These are phyloP conservation scores for Beta corolliflora DNA, from an alignment of 179 eudicot genomes.

Conservation along the genomic window DNA sequence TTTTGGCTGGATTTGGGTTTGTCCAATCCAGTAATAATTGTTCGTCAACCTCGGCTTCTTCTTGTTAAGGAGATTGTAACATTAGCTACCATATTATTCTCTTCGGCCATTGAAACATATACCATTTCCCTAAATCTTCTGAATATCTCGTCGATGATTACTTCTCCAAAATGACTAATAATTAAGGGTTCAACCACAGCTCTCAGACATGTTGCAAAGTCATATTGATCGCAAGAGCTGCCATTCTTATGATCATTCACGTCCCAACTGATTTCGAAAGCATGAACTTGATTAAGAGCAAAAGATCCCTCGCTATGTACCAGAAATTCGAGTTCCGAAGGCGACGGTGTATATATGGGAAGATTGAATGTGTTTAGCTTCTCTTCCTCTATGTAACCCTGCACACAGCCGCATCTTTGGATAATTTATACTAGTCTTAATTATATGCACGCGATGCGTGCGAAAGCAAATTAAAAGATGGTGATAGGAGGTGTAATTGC, in stretches of 20 bases:
- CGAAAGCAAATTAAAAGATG: no score
- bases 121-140: conserved; percentile 26
- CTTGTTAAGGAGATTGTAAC: conserved; percentile 14
- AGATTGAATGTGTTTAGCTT: conserved; percentile 26
- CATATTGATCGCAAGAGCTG: not conserved
- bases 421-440: no score
- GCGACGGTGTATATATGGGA: conserved; percentile 13
- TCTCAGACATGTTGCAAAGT: conserved; percentile 39
- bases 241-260: not conserved
- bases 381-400: conserved; percentile 30
- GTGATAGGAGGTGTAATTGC: no score
- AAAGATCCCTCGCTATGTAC: conserved; percentile 23
- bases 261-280: conserved; percentile 12
- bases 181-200: conserved; percentile 45
- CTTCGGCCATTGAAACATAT: conserved; percentile 27
- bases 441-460: no score
- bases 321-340: not conserved
- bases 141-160: conserved; percentile 42
- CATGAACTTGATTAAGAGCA: not conserved
- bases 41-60: no score
- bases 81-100: conserved; percentile 29
- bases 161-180: conserved; percentile 42
- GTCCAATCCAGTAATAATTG: no score
- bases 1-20: no score
- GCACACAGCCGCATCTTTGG: not conserved